These are phyloP conservation scores for Hymenochaete sp. DNA, from an alignment of 1,284 basidiomycete species.

Conservation along the genomic window DNA sequence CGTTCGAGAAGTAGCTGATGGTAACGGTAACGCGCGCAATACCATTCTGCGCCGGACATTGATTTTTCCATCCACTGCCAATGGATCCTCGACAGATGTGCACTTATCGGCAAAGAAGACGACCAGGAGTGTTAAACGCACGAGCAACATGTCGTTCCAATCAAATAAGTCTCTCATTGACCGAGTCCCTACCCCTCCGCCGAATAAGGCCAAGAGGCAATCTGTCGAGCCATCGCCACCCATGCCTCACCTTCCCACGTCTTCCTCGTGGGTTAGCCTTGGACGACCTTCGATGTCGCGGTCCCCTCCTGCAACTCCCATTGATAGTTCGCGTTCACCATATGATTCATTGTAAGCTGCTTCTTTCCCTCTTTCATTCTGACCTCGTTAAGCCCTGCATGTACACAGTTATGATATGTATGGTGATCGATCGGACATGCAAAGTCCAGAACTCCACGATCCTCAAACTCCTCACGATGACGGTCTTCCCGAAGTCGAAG, in stretches of 20 bases:
- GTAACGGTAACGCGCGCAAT: conserved; percentile 30
- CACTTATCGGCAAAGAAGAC: conserved; percentile 46
- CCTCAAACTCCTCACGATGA: conserved; percentile 21
- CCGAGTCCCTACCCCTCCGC: conserved; percentile 73
- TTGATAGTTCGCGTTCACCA: conserved; percentile 55
- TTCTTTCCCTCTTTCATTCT: conserved; percentile 7
- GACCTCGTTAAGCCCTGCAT: conserved; percentile 20
- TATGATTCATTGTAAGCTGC: conserved; percentile 60
- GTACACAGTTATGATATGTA: conserved; percentile 76
- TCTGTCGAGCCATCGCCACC: conserved; percentile 59
- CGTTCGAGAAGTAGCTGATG: conserved; percentile 30
- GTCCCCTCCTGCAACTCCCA: conserved; percentile 32
- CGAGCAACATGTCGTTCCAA: conserved; percentile 42
- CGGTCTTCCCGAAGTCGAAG: conserved; percentile 30
- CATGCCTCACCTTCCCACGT: conserved; percentile 53
- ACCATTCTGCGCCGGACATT: conserved; percentile 66
- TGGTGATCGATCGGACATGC: conserved; percentile 39
- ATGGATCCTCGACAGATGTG: conserved; percentile 44
- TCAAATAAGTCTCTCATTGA: conserved; percentile 67
- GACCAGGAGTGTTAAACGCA: conserved; percentile 33
- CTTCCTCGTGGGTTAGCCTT: conserved; percentile 28
- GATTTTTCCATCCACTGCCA: conserved; percentile 56
- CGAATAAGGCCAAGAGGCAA: conserved; percentile 55
- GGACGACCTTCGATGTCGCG: conserved; percentile 32
- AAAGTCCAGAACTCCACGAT: conserved; percentile 21